Evolutionary conservation across 1,139 yeast species (phyloP).

Genomic region (Taphrina sp.): DNA sequence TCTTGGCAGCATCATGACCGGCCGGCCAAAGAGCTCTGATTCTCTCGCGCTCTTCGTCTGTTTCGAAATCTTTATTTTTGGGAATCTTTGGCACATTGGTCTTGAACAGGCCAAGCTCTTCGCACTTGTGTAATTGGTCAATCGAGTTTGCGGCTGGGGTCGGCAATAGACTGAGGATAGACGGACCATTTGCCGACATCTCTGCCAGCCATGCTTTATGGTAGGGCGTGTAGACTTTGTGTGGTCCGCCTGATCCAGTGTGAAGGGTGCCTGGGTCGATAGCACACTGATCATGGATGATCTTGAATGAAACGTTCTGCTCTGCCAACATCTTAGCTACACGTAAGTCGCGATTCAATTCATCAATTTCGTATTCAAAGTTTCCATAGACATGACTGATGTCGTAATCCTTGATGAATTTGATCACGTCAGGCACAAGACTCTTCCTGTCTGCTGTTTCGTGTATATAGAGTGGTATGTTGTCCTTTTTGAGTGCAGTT

Average conservation of each 20-base stretch:
- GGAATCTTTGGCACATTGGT: slow-evolving; percentile 37
- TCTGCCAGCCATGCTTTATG: slow-evolving; percentile 51
- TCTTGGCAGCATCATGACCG: slow-evolving; percentile 48
- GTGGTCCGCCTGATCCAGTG: slow-evolving; percentile 52
- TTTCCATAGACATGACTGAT: slow-evolving; percentile 48
- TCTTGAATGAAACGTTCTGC: slow-evolving; percentile 41
- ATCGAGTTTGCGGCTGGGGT: slow-evolving; percentile 33
- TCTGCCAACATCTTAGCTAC: slow-evolving; percentile 40
- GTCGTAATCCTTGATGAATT: slow-evolving; percentile 40
- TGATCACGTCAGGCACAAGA: slow-evolving; percentile 35
- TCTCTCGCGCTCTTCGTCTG: slow-evolving; percentile 33
- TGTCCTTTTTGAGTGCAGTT: slow-evolving; percentile 43
- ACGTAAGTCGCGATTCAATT: slow-evolving; percentile 47
- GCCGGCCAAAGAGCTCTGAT: slow-evolving; percentile 44
- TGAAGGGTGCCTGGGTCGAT: slow-evolving; percentile 50
- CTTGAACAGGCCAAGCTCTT: slow-evolving; percentile 36
- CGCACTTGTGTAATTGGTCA: slow-evolving; percentile 29
- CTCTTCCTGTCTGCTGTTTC: slow-evolving; percentile 44
- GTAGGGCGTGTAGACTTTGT: slow-evolving; percentile 57
- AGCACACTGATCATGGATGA: slow-evolving; percentile 53
- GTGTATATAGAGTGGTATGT: slow-evolving; percentile 50
- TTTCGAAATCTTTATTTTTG: slow-evolving; percentile 29
- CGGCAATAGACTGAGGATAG: slow-evolving; percentile 38
- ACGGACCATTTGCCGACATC: slow-evolving; percentile 29
- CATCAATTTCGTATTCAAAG: slow-evolving; percentile 56